Conservation (phyloP, 2,329 filamentous ascomycete species). For the Penicillium sp. region DNA sequence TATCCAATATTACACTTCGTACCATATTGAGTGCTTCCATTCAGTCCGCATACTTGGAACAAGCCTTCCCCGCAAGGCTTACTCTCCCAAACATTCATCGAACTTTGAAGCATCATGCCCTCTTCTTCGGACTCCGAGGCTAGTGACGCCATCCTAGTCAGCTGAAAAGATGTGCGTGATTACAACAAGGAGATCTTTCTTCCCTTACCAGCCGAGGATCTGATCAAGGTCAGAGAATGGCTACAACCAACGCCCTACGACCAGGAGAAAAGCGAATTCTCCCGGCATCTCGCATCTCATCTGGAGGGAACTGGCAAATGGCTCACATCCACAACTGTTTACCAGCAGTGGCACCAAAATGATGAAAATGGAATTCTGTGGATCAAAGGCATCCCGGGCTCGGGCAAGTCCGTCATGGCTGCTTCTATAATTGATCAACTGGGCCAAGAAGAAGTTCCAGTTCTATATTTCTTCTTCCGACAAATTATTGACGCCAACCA, state of each 20-base stretch:
- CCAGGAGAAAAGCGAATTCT: background rate
- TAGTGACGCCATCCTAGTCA: background rate
- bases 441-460: background rate
- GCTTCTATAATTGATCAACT: conserved; percentile 15
- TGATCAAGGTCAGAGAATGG: conserved; percentile 3
- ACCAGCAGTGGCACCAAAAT: conserved; percentile 11
- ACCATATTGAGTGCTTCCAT: too few relatives aligned
- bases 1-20: too few relatives aligned
- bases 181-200: background rate
- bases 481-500: conserved; percentile 22
- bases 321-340: conserved; percentile 11
- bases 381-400: conserved; percentile 25
- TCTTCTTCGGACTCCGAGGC: too few relatives aligned
- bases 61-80: too few relatives aligned
- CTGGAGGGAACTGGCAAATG: conserved; percentile 17
- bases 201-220: background rate
- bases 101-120: background rate
- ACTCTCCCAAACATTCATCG: too few relatives aligned
- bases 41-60: too few relatives aligned
- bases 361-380: conserved; percentile 15
- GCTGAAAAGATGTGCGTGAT: background rate
- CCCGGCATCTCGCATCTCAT: background rate
- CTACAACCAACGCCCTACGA: conserved; percentile 1
- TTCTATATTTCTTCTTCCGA: conserved; percentile 24
- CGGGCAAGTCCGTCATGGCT: conserved; percentile 26